A percentile compares a stretch with the other conserved stretches of the same genome.
These are phyloP conservation scores for Sequoiadendron giganteum DNA, from an alignment of 75 land plant species.

Conservation along the genomic window DNA sequence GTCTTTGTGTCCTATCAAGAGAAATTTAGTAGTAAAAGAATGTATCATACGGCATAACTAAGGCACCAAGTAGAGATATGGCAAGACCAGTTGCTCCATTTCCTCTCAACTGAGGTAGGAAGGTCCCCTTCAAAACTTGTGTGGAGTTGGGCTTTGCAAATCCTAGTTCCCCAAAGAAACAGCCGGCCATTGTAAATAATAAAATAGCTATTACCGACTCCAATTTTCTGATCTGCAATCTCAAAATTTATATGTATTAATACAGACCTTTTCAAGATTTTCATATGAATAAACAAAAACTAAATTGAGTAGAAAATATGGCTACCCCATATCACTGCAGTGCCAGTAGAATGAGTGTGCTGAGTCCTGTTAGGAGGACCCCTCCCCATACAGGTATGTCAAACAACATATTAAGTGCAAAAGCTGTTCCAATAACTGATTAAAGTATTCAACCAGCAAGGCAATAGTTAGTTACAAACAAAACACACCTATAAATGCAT, in stretches of 20 bases:
- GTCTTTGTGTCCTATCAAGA: too few species aligned
- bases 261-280: not conserved
- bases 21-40: not conserved
- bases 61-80: conserved; percentile 58
- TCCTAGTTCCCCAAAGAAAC: conserved; percentile 53
- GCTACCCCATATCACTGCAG: conserved; percentile 78
- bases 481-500: not conserved
- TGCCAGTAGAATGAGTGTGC: conserved; percentile 72
- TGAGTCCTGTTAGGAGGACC: conserved; percentile 74
- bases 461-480: conserved; percentile 36
- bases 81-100: conserved; percentile 20
- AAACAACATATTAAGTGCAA: conserved; percentile 35
- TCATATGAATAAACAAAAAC: too few species aligned
- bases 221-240: conserved; percentile 24
- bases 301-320: not conserved
- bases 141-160: conserved; percentile 45
- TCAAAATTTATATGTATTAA: not conserved
- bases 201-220: conserved; percentile 31
- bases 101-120: conserved; percentile 43
- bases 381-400: conserved; percentile 77
- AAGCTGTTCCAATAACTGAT: conserved; percentile 36
- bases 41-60: conserved; percentile 61
- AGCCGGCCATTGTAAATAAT: conserved; percentile 29
- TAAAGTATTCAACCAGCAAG: not conserved
- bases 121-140: conserved; percentile 46